These are phyloP conservation scores for Gonium pectorale DNA, from an alignment of 139 green algal species.

Conservation along the genomic window DNA sequence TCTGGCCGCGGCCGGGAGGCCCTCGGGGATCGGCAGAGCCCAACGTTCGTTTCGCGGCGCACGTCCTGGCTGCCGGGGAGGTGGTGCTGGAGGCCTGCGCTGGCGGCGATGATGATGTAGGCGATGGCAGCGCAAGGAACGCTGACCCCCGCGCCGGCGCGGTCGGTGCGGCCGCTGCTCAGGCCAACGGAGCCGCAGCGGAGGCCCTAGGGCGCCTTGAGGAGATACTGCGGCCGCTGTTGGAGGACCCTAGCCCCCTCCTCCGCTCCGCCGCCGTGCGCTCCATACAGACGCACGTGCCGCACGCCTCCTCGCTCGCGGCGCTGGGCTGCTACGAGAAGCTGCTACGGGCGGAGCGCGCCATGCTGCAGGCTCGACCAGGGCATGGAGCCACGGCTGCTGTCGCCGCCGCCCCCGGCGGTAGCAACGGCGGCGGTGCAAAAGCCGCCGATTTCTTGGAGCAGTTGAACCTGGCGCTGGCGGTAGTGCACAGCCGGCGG, in stretches of 20 bases:
- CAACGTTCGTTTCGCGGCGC: not conserved
- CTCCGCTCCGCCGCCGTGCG: not conserved
- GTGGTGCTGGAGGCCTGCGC: not conserved
- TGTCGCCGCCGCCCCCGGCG: not conserved
- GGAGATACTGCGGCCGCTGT: not conserved
- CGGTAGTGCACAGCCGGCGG: not conserved
- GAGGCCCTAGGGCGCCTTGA: not conserved
- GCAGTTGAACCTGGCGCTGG: no score
- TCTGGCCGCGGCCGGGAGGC: not conserved
- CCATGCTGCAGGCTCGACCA: no score
- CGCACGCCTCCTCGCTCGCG: not conserved
- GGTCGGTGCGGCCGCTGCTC: not conserved
- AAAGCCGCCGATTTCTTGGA: not conserved
- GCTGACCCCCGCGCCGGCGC: not conserved
- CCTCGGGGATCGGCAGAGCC: no score
- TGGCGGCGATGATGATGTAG: not conserved
- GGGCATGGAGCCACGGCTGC: not conserved
- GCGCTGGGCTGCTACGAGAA: not conserved
- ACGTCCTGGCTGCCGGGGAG: not conserved
- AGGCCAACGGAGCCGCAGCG: not conserved
- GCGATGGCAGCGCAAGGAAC: not conserved
- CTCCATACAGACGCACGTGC: conserved; percentile 7
- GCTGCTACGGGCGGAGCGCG: not conserved
- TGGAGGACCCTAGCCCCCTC: not conserved
- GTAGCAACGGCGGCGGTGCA: not conserved